phyloP scores from a whole-genome alignment of 352 stramenopile species.

The Phytophthora hybrid region DNA sequence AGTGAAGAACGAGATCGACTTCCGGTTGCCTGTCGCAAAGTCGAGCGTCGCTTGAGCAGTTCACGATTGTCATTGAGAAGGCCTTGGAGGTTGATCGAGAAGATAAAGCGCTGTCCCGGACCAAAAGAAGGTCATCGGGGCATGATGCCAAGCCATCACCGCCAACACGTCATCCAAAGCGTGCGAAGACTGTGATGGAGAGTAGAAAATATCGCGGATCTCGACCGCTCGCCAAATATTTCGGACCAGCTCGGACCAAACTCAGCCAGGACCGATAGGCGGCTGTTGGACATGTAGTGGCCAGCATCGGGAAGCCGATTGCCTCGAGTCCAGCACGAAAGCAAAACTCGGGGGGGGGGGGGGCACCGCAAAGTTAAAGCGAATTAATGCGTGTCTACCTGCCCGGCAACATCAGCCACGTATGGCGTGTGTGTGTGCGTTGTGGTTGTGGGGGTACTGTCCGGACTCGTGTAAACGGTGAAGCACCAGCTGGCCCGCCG shows the following conservation, averaged over 20 bases:
- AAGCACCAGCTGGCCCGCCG: no score
- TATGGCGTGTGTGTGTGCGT: constrained; percentile 11
- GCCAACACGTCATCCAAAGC: background rate
- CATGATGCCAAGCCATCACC: background rate
- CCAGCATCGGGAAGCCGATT: constrained; percentile 21
- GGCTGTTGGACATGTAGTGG: constrained; percentile 31
- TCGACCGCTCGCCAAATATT: constrained; percentile 1
- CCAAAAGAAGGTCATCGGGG: background rate
- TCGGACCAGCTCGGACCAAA: constrained; percentile 6
- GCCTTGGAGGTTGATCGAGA: constrained; percentile 15
- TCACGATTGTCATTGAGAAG: constrained; percentile 20
- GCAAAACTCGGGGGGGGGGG: background rate
- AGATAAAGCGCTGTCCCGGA: constrained; percentile 2
- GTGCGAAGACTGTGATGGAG: constrained; percentile 4
- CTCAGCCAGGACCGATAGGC: constrained; percentile 5
- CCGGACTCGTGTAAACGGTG: constrained; percentile 5
- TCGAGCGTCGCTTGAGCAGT: constrained; percentile 9
- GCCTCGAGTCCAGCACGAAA: background rate
- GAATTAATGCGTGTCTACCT: constrained; percentile 18
- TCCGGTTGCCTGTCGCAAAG: constrained; percentile 12
- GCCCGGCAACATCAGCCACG: background rate
- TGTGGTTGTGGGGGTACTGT: constrained; percentile 20
- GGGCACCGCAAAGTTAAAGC: constrained; percentile 20
- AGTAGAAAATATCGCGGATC: background rate
- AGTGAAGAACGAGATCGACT: constrained; percentile 16